phyloP scores from a whole-genome alignment of 306 rosid genomes.

The Rosa lucieae region DNA sequence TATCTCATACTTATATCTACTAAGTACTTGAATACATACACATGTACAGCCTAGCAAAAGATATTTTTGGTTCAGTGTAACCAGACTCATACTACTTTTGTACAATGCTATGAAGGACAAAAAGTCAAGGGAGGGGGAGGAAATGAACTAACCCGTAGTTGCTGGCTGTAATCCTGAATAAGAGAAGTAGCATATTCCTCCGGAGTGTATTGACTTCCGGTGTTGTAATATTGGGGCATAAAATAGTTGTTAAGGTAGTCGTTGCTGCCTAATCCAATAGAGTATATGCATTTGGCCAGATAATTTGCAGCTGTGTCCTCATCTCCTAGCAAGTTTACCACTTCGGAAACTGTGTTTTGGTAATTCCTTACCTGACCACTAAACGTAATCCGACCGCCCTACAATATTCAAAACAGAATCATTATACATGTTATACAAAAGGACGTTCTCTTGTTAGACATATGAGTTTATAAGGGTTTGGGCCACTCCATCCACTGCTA shows the following conservation, averaged over 20 bases:
- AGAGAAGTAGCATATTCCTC: conserved; percentile 69
- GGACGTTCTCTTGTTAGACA: background rate
- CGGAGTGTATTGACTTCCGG: conserved; percentile 62
- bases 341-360: conserved; percentile 63
- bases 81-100: background rate
- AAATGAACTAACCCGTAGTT: conserved; percentile 47
- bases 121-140: background rate
- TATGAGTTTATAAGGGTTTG: no score
- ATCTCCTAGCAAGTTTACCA: conserved; percentile 59
- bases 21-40: background rate
- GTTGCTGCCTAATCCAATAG: conserved; percentile 90
- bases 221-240: conserved; percentile 70
- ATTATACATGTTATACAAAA: background rate
- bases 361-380: conserved; percentile 82
- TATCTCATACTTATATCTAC: background rate
- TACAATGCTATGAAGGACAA: background rate
- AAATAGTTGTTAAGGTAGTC: conserved; percentile 97
- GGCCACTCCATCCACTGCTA: no score
- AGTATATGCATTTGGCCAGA: conserved; percentile 72
- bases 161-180: conserved; percentile 57
- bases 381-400: conserved; percentile 84
- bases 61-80: background rate
- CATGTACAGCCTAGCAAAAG: background rate
- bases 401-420: background rate
- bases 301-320: conserved; percentile 58